Evolutionary conservation across 108 stramenopile genomes (phyloP).

Genomic region (Nannochloropsis salina): DNA sequence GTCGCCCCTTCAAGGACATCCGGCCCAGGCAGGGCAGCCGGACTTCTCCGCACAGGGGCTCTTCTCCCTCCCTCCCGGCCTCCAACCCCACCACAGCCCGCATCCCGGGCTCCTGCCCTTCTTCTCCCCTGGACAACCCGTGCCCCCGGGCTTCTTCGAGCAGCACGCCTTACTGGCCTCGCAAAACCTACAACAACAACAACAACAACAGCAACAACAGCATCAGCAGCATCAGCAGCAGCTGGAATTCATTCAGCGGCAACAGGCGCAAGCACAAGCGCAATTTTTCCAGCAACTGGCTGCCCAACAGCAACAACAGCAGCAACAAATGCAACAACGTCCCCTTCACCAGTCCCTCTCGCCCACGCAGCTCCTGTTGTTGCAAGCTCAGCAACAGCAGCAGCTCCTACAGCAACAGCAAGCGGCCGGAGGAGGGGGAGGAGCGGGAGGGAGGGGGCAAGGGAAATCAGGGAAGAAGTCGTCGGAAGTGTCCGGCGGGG

Average conservation of each 20-base stretch:
- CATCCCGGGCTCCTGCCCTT: not conserved
- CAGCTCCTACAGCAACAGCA: not conserved
- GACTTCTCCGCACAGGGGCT: not conserved
- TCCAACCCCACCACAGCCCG: no score
- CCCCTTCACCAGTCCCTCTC: not conserved
- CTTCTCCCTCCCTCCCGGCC: not conserved
- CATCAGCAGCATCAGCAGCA: not conserved
- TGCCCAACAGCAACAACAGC: not conserved
- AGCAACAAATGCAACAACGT: not conserved
- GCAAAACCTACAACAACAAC: not conserved
- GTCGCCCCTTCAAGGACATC: not conserved
- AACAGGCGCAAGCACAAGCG: not conserved
- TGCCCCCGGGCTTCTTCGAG: not conserved
- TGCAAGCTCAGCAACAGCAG: not conserved
- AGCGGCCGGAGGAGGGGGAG: not conserved
- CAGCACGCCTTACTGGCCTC: conserved; percentile 1
- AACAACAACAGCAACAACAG: not conserved
- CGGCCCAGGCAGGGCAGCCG: not conserved
- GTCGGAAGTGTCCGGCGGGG: not conserved
- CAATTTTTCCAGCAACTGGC: not conserved
- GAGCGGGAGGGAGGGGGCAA: not conserved
- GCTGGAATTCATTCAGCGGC: not conserved
- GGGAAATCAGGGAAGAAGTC: not conserved
- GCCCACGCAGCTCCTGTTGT: not conserved
- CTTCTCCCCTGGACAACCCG: not conserved